Evolutionary conservation across 805 yeast species (phyloP).

Genomic region (Cephaloascus albidus): DNA sequence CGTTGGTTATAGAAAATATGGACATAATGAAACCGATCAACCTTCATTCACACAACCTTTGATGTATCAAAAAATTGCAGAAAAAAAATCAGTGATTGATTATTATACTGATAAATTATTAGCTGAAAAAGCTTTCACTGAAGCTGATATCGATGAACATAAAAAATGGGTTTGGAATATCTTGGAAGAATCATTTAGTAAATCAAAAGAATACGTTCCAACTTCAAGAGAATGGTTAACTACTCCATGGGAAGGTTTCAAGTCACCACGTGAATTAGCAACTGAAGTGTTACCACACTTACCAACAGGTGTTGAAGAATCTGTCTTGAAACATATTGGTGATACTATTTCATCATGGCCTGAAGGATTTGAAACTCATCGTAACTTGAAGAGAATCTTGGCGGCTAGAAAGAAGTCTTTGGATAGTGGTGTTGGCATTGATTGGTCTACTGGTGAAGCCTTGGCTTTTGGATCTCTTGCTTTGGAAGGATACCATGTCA

Average conservation of each 20-base stretch:
- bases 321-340: constrained; percentile 71
- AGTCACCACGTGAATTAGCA: constrained; percentile 94
- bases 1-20: constrained; percentile 97
- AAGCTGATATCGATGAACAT: constrained; percentile 89
- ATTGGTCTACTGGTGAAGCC: constrained; percentile 99
- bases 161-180: constrained; percentile 96
- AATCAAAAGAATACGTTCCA: constrained; percentile 85
- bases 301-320: constrained; percentile 84
- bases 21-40: constrained; percentile 99
- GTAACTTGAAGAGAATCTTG: constrained; percentile 92
- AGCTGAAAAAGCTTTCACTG: constrained; percentile 81
- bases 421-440: constrained; percentile 88
- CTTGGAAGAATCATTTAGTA: constrained; percentile 82
- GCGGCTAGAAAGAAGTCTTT: constrained; percentile 78
- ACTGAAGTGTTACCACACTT: constrained; percentile 92
- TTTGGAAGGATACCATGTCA: constrained; percentile 89
- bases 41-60: constrained; percentile 98
- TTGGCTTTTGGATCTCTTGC: constrained; percentile 91
- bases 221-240: constrained; percentile 96
- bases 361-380: constrained; percentile 79
- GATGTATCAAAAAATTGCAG: constrained; percentile 87
- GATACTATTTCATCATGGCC: constrained; percentile 76
- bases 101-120: constrained; percentile 73
- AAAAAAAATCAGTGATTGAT: constrained; percentile 84
- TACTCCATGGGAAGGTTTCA: constrained; percentile 98